Percentiles rank a stretch among this genome's conserved stretches.
Conservation (phyloP, 768 basidiomycete genomes). For the Mycena capillaripes region DNA sequence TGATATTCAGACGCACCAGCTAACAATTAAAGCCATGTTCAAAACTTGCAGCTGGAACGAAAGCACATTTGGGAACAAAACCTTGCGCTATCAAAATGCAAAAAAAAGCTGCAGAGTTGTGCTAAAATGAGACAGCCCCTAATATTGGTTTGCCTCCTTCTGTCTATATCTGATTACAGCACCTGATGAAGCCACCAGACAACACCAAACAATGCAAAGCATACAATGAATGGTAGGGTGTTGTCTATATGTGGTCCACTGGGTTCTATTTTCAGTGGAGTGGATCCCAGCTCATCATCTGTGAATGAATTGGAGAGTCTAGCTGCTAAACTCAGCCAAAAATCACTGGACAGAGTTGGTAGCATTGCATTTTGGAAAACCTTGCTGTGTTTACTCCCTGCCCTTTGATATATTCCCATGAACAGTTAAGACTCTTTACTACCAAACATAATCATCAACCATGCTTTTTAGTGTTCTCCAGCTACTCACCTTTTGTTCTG, state of each 20-base stretch:
- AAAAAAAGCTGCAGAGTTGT: not conserved
- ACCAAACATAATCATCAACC: not conserved
- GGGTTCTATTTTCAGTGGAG: not conserved
- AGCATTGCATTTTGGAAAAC: not conserved
- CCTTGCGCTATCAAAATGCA: not conserved
- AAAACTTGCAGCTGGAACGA: not conserved
- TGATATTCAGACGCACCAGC: not conserved
- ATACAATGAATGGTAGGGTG: not conserved
- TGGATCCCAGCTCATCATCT: not conserved
- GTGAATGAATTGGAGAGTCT: not conserved
- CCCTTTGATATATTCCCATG: not conserved
- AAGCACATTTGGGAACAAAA: constrained; percentile 2
- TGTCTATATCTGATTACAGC: not conserved
- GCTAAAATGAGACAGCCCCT: not conserved
- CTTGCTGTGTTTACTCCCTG: not conserved
- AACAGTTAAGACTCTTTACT: not conserved
- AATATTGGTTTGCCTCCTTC: not conserved
- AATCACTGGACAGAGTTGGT: not conserved
- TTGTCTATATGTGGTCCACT: not conserved
- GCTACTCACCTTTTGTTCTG: too few relatives aligned
- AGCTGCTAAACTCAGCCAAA: not conserved
- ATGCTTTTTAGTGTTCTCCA: too few relatives aligned
- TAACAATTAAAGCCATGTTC: not conserved
- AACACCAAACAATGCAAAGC: not conserved
- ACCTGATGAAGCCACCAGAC: not conserved